Evolutionary conservation across 805 yeast species (phyloP).

Genomic region (Starmerella ratchasimensis): DNA sequence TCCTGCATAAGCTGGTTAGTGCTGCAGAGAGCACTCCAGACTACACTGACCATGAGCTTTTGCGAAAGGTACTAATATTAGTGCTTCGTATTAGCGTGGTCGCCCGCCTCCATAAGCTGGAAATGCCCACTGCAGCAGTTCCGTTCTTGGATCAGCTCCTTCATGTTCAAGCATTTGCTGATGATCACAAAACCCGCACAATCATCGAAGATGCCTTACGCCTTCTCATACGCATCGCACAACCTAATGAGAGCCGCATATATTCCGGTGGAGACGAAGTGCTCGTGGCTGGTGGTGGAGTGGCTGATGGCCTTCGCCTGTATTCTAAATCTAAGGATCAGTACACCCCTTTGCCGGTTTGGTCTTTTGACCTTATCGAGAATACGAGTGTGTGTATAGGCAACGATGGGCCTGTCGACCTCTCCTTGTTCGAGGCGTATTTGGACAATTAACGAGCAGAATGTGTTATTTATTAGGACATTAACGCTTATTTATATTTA

Average conservation of each 20-base stretch:
- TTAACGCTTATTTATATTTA: constrained; percentile 1
- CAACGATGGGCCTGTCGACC: constrained; percentile 42
- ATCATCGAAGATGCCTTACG: constrained; percentile 15
- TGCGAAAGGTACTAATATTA: constrained; percentile 10
- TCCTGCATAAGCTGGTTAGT: constrained; percentile 2
- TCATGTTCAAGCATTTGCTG: constrained; percentile 12
- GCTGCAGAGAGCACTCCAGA: background rate
- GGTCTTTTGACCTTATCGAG: constrained; percentile 46
- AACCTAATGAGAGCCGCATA: constrained; percentile 1
- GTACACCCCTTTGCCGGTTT: constrained; percentile 30
- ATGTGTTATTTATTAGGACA: constrained; percentile 3
- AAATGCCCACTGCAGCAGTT: constrained; percentile 5
- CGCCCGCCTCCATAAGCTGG: constrained; percentile 7
- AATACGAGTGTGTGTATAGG: constrained; percentile 38
- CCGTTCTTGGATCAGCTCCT: constrained; percentile 7
- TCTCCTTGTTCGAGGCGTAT: constrained; percentile 42
- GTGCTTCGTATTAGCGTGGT: constrained; percentile 12
- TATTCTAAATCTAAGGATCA: constrained; percentile 18
- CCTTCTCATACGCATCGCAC: constrained; percentile 7
- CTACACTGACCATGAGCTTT: background rate
- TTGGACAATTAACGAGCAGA: constrained; percentile 23
- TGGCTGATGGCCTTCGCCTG: constrained; percentile 15
- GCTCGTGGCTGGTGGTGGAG: constrained; percentile 2
- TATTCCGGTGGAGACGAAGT: background rate
- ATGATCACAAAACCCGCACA: constrained; percentile 7